A percentile compares a stretch with the other conserved stretches of the same genome.
Evolutionary conservation across 129 eudicot genomes (phyloP).

Genomic region (Solidago caesia): DNA sequence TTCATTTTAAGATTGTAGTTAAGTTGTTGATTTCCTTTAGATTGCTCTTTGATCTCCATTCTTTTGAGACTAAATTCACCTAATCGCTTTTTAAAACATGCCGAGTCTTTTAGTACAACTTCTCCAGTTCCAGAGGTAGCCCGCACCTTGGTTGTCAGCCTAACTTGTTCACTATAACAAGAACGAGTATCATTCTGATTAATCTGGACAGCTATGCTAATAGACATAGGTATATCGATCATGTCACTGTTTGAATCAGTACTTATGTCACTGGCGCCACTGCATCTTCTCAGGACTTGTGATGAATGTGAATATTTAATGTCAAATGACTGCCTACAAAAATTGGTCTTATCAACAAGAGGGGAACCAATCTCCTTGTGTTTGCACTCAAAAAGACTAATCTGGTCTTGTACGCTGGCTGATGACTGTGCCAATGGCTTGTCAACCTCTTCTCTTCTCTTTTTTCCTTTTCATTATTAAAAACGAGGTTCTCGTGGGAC

Average conservation of each 20-base stretch:
- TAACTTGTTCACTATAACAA: neutral
- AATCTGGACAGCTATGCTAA: neutral
- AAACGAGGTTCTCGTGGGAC: too few species aligned
- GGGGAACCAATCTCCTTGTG: conserved; percentile 4
- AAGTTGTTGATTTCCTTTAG: neutral
- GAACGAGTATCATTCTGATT: neutral
- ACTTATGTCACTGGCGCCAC: neutral
- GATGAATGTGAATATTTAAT: neutral
- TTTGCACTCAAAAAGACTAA: conserved; percentile 1
- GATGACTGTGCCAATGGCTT: conserved; percentile 5
- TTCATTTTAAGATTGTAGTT: neutral
- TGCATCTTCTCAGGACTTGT: neutral
- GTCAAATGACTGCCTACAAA: neutral
- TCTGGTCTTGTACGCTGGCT: conserved; percentile 8
- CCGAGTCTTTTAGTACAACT: neutral
- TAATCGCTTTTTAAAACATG: neutral
- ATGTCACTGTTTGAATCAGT: neutral
- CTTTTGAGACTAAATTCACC: neutral
- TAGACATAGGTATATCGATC: neutral
- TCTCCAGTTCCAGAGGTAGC: neutral
- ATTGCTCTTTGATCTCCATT: neutral
- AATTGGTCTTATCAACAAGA: neutral
- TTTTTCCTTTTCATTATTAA: neutral
- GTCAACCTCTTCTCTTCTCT: neutral
- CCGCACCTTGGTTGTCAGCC: neutral